phyloP scores from a whole-genome alignment of 2,329 filamentous ascomycete genomes.

The Calonectria pteridis region DNA sequence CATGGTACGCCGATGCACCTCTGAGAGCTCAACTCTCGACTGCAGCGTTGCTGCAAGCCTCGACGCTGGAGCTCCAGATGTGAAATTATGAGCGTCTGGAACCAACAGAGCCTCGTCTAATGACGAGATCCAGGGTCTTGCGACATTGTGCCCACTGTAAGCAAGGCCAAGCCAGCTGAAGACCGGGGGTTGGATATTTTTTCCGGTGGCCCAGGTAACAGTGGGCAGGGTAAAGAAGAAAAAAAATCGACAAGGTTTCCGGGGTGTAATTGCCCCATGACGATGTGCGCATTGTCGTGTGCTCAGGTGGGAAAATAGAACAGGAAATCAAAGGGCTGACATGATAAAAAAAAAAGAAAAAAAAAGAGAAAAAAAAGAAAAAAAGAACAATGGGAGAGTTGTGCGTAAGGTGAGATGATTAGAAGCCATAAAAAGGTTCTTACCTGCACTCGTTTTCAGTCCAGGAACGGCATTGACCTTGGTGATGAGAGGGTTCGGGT shows the following conservation, averaged over 20 bases:
- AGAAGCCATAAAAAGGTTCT: constrained; percentile 47
- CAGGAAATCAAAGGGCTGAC: background rate
- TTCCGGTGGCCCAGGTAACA: constrained; percentile 27
- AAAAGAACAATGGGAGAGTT: background rate
- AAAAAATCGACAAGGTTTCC: constrained; percentile 18
- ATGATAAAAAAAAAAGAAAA: background rate
- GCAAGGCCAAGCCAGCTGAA: constrained; percentile 24
- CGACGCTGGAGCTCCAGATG: background rate
- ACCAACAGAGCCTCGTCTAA: background rate
- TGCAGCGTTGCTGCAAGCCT: constrained; percentile 2
- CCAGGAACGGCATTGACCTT: constrained; percentile 69
- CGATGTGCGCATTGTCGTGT: background rate
- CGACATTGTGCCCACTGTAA: constrained; percentile 18
- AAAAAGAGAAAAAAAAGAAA: background rate
- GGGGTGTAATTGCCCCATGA: constrained; percentile 9
- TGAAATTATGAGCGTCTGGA: background rate
- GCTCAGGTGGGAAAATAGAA: background rate
- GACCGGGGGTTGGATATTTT: constrained; percentile 24
- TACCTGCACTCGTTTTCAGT: constrained; percentile 71
- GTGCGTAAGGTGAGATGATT: background rate
- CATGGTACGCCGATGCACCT: background rate
- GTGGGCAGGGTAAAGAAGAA: constrained; percentile 7
- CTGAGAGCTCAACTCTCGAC: background rate
- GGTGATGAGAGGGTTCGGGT: constrained; percentile 63
- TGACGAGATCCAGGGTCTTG: constrained; percentile 3